Base-by-base conservation (phyloP, 345 rosid species). In the Schrenkiella parvula region DNA sequence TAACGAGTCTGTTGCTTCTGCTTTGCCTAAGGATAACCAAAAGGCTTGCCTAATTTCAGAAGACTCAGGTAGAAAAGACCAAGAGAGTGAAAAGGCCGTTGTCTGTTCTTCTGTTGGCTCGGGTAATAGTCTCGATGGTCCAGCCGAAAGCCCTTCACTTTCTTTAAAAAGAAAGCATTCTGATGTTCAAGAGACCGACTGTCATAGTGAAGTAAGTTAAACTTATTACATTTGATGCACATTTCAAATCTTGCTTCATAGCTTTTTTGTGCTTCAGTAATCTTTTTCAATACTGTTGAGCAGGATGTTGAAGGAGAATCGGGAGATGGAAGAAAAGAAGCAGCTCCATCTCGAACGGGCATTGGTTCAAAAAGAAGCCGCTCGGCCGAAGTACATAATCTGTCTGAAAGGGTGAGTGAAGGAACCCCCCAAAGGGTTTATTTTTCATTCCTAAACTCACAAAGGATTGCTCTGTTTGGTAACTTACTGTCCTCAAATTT, bases 321-420 rank as follows among this genome's bases (percentile, higher is more conserved):
- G 6, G 73, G 79, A 4, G 78, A 79, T 53, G 82, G 46, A 55
- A 82, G 87, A 74, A 87, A 83, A 51, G 73, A 55, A 41, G 72
- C 71, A 64, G 73, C 78, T 60, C 68, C 86, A 37, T 50, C 71
- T 66, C 77, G 79, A 80, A 75, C 76, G 10, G 86, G 85, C 44
- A 26, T 46, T 10, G 85, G 90, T 44, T 84, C 85, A 43, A 90
- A 85, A 84, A 89, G 93, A 80, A 89, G 90, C 78, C 90, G 96
- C 71, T 90, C 97, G 8, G 96, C 98, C 2, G 97, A 89, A 84
- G 97, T 93, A 46, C 98, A 93, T 80, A 93, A 90, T 75, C 80
- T 93, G 52, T 93, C 98, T 62, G 98, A 93, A 85, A 89, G 98
- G 90, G 98, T 93, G 79, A 81, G 96, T 57, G 50, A 59, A 55